Conservation (phyloP, 257 asterid species). For the Plantago ovata region DNA sequence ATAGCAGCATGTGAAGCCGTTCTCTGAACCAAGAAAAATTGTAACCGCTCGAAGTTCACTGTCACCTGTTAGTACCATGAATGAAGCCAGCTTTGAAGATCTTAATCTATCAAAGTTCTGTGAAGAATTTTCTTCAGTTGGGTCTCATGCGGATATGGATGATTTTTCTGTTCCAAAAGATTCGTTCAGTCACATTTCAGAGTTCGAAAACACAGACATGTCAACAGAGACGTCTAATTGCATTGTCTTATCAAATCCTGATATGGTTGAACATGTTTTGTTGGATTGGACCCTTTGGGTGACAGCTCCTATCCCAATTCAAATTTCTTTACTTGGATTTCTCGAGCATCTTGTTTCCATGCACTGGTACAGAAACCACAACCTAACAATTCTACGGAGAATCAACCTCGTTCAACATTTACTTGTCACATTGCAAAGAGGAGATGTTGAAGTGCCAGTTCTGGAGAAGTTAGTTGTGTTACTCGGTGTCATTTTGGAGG, state of each 20-base stretch:
- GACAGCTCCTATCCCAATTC: constrained; percentile 78
- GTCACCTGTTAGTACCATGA: constrained; percentile 51
- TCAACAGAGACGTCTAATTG: constrained; percentile 88
- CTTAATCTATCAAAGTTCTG: constrained; percentile 67
- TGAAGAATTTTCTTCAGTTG: constrained; percentile 85
- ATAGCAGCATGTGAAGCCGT: constrained; percentile 99
- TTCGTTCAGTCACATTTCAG: constrained; percentile 78
- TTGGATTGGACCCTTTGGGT: constrained; percentile 99
- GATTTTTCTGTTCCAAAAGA: constrained; percentile 92
- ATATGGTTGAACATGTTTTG: constrained; percentile 98
- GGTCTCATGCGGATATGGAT: constrained; percentile 87
- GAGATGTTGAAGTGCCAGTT: constrained; percentile 97
- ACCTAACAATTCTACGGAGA: constrained; percentile 89
- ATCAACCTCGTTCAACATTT: constrained; percentile 97
- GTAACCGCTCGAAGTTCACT: constrained; percentile 35
- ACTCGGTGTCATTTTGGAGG: constrained; percentile 92
- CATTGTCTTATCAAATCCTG: constrained; percentile 90
- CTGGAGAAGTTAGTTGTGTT: constrained; percentile 86
- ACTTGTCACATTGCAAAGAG: constrained; percentile 95
- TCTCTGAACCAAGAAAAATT: constrained; percentile 78
- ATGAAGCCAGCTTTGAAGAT: constrained; percentile 69
- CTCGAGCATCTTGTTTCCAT: constrained; percentile 98
- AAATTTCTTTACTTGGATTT: constrained; percentile 83
- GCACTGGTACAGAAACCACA: constrained; percentile 99
- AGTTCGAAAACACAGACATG: constrained; percentile 78